Conservation (phyloP, 805 yeast genomes). For the Saturnispora hagleri region DNA sequence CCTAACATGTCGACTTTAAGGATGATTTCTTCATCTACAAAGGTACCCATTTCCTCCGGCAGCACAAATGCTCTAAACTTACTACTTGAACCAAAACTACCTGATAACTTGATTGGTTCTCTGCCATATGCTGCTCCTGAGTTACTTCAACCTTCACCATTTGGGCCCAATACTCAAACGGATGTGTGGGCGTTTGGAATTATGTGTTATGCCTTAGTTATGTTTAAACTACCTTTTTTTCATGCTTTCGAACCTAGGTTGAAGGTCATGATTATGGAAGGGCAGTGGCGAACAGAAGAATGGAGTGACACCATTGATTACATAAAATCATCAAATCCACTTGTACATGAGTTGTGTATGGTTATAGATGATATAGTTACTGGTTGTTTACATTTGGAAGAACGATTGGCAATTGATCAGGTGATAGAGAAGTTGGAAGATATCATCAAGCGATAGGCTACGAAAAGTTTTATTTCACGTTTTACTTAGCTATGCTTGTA, state of each 20-base stretch:
- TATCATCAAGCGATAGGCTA: not conserved
- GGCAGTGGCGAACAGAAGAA: conserved; percentile 27
- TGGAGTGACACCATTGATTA: conserved; percentile 4
- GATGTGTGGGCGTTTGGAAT: conserved; percentile 94
- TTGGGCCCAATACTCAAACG: conserved; percentile 51
- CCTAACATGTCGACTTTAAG: conserved; percentile 1
- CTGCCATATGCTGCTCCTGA: conserved; percentile 93
- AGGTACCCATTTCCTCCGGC: not conserved
- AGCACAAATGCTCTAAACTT: conserved; percentile 1
- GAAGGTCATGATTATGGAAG: conserved; percentile 61
- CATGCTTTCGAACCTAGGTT: conserved; percentile 79
- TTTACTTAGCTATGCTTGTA: not conserved
- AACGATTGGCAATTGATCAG: conserved; percentile 5
- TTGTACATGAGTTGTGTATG: not conserved
- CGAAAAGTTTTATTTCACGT: not conserved
- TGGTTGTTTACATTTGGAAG: not conserved
- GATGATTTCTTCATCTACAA: not conserved
- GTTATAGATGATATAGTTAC: conserved; percentile 3
- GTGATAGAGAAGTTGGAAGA: conserved; percentile 2
- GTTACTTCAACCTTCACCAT: conserved; percentile 52
- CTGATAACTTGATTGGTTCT: conserved; percentile 52
- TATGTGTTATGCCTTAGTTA: conserved; percentile 58
- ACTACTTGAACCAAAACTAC: conserved; percentile 1
- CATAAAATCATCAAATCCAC: not conserved
- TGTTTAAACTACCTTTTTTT: conserved; percentile 72